Conservation (phyloP, 305 asterid genomes). For the Fraxinus velutina region DNA sequence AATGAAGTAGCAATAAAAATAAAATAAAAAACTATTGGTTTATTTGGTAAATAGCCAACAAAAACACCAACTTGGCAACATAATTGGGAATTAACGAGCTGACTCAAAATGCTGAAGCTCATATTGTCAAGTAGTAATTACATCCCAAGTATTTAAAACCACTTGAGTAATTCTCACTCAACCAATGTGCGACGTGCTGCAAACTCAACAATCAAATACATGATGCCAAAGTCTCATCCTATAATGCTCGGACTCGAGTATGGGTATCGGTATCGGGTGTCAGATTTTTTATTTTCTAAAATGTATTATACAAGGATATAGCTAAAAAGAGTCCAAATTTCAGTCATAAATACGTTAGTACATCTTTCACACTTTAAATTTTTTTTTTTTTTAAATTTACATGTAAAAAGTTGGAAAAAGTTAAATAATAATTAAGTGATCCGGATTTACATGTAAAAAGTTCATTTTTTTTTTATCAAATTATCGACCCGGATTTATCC, state of each 20-base stretch:
- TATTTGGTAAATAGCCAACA: background rate
- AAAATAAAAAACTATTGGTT: background rate
- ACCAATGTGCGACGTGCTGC: background rate
- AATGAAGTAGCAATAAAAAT: background rate
- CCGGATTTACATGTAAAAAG: too few species aligned
- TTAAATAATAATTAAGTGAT: too few species aligned
- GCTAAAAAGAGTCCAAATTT: background rate
- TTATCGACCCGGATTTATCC: too few species aligned
- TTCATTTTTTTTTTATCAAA: too few species aligned
- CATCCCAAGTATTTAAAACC: background rate
- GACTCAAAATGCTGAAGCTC: background rate
- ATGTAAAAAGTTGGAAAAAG: background rate
- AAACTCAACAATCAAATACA: background rate
- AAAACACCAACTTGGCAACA: background rate
- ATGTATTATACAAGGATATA: background rate
- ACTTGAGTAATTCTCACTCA: background rate
- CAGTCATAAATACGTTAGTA: background rate
- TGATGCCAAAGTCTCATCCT: background rate
- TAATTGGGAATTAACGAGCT: background rate
- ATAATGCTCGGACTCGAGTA: background rate
- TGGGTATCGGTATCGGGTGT: background rate
- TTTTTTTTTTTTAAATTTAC: background rate
- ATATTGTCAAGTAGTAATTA: background rate
- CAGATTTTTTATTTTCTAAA: background rate
- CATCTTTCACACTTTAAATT: background rate